Evolutionary conservation across 257 asterid genomes (phyloP).

Genomic region (Fraxinus excelsior): DNA sequence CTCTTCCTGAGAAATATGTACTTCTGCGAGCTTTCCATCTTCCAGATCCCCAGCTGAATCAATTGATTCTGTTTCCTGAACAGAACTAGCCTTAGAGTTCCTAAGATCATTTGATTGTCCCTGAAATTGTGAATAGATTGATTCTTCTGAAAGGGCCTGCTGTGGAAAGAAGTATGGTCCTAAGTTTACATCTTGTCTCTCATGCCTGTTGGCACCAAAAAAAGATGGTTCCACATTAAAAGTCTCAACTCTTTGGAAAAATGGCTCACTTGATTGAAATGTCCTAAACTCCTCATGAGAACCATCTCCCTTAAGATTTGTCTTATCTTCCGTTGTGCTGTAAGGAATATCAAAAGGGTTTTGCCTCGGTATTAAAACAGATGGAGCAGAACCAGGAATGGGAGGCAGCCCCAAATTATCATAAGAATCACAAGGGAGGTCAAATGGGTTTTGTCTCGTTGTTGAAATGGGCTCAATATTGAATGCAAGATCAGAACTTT

Average conservation of each 20-base stretch:
- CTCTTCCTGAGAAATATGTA: constrained; percentile 31
- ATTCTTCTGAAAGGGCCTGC: constrained; percentile 49
- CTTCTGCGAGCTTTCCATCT: constrained; percentile 46
- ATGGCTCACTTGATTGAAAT: constrained; percentile 49
- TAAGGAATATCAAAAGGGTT: constrained; percentile 92
- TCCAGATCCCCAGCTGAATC: constrained; percentile 64
- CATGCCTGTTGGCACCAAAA: constrained; percentile 53
- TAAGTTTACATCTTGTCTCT: constrained; percentile 50
- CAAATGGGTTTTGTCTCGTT: constrained; percentile 70
- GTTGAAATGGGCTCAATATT: constrained; percentile 67
- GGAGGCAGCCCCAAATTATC: constrained; percentile 64
- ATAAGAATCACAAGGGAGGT: constrained; percentile 50
- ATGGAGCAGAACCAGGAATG: constrained; percentile 95
- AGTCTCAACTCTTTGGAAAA: constrained; percentile 74
- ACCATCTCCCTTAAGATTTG: constrained; percentile 69
- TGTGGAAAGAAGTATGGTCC: constrained; percentile 75
- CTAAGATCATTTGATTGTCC: constrained; percentile 75
- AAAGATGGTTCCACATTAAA: constrained; percentile 64
- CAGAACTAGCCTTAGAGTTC: constrained; percentile 77
- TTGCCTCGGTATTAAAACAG: constrained; percentile 62
- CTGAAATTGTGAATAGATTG: constrained; percentile 59
- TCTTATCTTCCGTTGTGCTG: constrained; percentile 83
- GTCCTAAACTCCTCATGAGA: constrained; percentile 62
- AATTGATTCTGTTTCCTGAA: constrained; percentile 72
- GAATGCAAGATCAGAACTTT: constrained; percentile 65